Evolutionary conservation across 495 filamentous ascomycete species (phyloP).

Genomic region (Hypoxylon lienhwacheense): DNA sequence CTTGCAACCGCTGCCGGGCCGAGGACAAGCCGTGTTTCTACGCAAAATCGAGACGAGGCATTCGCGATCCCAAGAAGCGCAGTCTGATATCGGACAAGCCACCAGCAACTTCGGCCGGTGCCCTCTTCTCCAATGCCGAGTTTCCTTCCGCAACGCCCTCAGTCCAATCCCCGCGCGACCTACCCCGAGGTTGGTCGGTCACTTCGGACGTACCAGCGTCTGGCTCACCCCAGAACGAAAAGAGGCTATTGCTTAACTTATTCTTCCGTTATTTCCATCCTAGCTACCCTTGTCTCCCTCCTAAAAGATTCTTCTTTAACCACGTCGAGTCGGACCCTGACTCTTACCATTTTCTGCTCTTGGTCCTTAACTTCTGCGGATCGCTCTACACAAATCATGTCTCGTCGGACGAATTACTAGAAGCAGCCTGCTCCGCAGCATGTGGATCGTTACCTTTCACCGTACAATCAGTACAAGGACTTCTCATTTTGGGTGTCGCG

Average conservation of each 20-base stretch:
- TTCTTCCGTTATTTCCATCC: slow-evolving; percentile 63
- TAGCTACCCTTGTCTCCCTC: slow-evolving; percentile 61
- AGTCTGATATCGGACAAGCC: slow-evolving; percentile 39
- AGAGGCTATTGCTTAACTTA: slow-evolving; percentile 39
- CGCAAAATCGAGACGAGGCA: slow-evolving; percentile 57
- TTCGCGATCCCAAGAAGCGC: slow-evolving; percentile 48
- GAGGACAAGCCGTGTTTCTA: slow-evolving; percentile 53
- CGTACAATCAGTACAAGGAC: slow-evolving; percentile 65
- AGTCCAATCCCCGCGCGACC: slow-evolving; percentile 22
- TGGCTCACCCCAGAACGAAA: slow-evolving; percentile 24
- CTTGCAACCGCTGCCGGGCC: slow-evolving; percentile 49
- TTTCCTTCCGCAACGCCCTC: slow-evolving; percentile 17
- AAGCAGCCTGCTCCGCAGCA: slow-evolving; percentile 47
- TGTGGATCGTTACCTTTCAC: slow-evolving; percentile 49
- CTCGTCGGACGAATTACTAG: slow-evolving; percentile 46
- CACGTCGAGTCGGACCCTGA: slow-evolving; percentile 34
- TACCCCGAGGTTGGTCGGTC: slow-evolving; percentile 31
- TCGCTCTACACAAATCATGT: slow-evolving; percentile 49
- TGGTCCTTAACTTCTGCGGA: slow-evolving; percentile 62
- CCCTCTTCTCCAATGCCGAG: slow-evolving; percentile 20
- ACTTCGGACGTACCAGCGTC: slow-evolving; percentile 12
- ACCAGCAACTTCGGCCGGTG: slow-evolving; percentile 20
- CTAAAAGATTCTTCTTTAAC: slow-evolving; percentile 46
- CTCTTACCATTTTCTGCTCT: slow-evolving; percentile 45
- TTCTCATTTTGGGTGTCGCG: slow-evolving; percentile 66